A percentile compares a stretch with the other conserved stretches of the same genome.
Conservation (phyloP, 345 rosid species). For the Cardiospermum halicacabum region DNA sequence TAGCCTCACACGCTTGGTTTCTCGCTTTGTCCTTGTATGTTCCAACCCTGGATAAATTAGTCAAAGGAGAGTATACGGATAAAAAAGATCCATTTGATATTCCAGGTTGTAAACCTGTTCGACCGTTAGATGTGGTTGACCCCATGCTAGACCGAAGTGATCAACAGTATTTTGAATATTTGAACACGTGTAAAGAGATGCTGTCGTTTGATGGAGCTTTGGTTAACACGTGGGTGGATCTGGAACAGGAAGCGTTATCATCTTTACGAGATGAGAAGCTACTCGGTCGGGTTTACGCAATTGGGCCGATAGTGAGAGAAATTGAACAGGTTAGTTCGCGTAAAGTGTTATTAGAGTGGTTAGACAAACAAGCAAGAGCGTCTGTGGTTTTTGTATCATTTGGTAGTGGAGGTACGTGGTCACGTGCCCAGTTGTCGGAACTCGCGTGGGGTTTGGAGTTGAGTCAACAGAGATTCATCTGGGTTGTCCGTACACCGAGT, state of each 20-base stretch:
- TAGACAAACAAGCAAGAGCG: conserved; percentile 35
- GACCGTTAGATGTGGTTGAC: too few species aligned
- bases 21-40: too few species aligned
- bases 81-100: too few species aligned
- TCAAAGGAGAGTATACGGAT: too few species aligned
- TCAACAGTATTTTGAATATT: too few species aligned
- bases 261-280: conserved; percentile 29
- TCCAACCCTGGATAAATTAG: too few species aligned
- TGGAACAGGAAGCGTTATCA: conserved; percentile 14
- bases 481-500: conserved; percentile 51
- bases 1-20: too few species aligned
- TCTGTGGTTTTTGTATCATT: conserved; percentile 63
- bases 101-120: too few species aligned
- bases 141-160: too few species aligned
- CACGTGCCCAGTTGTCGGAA: conserved; percentile 44
- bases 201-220: too few species aligned
- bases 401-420: conserved; percentile 67
- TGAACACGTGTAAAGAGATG: too few species aligned
- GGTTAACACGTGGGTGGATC: too few species aligned
- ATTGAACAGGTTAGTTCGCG: background rate
- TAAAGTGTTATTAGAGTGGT: conserved; percentile 31
- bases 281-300: conserved; percentile 35
- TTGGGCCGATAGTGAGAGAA: conserved; percentile 42
- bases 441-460: conserved; percentile 64
- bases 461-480: conserved; percentile 52